These are phyloP conservation scores for Phaseolus lunatus DNA, from an alignment of 306 rosid species.

Conservation along the genomic window DNA sequence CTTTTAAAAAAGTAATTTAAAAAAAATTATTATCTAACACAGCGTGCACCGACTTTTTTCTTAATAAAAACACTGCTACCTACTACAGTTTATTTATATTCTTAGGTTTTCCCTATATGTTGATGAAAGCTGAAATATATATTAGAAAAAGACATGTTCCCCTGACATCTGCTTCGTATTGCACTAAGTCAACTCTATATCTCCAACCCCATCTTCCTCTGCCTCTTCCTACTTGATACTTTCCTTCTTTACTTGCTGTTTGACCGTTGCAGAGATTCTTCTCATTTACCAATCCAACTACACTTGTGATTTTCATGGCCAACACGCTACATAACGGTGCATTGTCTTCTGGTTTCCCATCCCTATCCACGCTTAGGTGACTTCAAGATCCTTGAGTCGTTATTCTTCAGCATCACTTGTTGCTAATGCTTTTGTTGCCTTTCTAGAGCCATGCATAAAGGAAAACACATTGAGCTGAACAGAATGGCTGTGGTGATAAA, in stretches of 20 bases:
- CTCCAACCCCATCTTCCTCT: conserved; percentile 23
- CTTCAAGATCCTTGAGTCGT: neutral
- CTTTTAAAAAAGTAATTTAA: neutral
- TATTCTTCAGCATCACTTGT: neutral
- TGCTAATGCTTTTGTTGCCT: neutral
- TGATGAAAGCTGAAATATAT: neutral
- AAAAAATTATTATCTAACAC: neutral
- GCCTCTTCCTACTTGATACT: too few relatives aligned
- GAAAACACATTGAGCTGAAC: conserved; percentile 32
- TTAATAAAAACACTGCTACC: neutral
- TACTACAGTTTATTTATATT: neutral
- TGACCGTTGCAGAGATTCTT: neutral
- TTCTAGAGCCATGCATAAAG: conserved; percentile 43
- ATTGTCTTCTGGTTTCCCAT: conserved; percentile 1
- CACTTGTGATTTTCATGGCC: conserved; percentile 28
- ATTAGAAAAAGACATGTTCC: neutral
- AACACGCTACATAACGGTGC: conserved; percentile 14
- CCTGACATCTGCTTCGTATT: neutral
- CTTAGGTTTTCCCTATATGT: neutral
- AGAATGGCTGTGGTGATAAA: conserved; percentile 32
- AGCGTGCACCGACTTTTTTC: neutral
- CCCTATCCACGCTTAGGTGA: conserved; percentile 2
- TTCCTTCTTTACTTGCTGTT: neutral
- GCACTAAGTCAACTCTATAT: conserved; percentile 1
- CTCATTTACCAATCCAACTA: conserved; percentile 5